Evolutionary conservation across 148 eudicot species (phyloP).

Genomic region (Heliamphora exappendiculata): DNA sequence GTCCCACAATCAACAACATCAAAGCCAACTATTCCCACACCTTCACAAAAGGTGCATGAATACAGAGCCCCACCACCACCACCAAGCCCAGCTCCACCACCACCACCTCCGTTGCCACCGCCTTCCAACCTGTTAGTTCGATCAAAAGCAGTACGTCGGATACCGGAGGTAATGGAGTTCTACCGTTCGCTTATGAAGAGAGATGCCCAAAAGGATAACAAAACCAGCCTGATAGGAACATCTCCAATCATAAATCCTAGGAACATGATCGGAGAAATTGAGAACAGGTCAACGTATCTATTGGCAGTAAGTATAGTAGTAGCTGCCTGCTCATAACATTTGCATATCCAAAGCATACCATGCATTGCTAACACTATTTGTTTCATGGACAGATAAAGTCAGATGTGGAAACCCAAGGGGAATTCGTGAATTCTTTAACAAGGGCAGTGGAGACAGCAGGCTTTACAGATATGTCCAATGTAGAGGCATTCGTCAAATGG

Average conservation of each 20-base stretch:
- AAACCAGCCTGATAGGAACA: conserved; percentile 23
- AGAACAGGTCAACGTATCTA: conserved; percentile 68
- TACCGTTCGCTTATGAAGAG: conserved; percentile 62
- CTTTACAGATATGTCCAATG: conserved; percentile 54
- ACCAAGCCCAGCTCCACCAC: conserved; percentile 15
- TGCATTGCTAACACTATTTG: background rate
- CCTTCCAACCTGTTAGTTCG: conserved; percentile 30
- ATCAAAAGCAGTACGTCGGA: conserved; percentile 44
- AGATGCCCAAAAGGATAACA: conserved; percentile 40
- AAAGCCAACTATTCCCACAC: background rate
- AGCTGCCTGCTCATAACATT: background rate
- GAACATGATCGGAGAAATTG: conserved; percentile 93
- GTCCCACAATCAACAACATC: conserved; percentile 22
- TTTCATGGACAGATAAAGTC: conserved; percentile 50
- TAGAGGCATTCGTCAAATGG: conserved; percentile 70
- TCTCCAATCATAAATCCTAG: conserved; percentile 25
- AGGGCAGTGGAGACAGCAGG: conserved; percentile 49
- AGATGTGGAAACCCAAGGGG: conserved; percentile 67
- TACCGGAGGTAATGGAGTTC: conserved; percentile 77
- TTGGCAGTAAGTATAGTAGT: conserved; percentile 51
- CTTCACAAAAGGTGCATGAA: conserved; percentile 6
- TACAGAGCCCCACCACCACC: conserved; percentile 11
- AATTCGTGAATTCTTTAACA: conserved; percentile 37
- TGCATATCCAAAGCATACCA: background rate
- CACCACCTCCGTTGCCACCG: conserved; percentile 66